Evolutionary conservation across 192 early-diverging fungal species (phyloP), one percentile per base, ranked within the genome.

Genomic region (Linnemannia hyalina): DNA sequence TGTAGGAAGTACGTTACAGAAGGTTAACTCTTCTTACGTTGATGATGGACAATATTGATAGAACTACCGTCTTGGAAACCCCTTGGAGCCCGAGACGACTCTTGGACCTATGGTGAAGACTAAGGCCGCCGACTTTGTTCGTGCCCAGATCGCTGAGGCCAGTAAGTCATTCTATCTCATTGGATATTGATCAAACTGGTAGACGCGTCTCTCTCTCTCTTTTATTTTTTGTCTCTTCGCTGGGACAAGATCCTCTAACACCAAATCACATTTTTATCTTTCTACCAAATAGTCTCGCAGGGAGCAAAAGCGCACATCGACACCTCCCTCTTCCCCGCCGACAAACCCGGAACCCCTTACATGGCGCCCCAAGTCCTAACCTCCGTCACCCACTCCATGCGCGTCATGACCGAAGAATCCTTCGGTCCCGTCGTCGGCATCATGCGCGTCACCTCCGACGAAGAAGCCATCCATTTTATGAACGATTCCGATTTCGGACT

Each of bases 361-460:
- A 90, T 97, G 73, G 93, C 92, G 0, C 96, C 96, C n/a, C 94
- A 96, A 69, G 88, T 96, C 15, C 88, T 97, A 16, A 91, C 93
- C 7, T 89, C 96, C 78, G 95, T 97, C 8, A 89, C 93, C 71
- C 96, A 96, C 75, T 46, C 70, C 15, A 96, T 96, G 95, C 88
- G 80, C 8, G 88, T 97, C 16, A 96, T 96, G 95, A 93, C 77
- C 8, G 95, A 97, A 74, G 96, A 97, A 79, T 94, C 94, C 16
- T 97, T 97, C 92, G 96, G 96, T 1, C 96, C 96, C 40, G 91
- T 96, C 41, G 90, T 96, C 75, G 94, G 93, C 18, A 93, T 97
- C 49, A 94, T 95, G 92, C 92, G 92, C 72, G 95, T 95, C n/a
- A 35, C 80, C 8, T 93, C 92, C 11, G 95, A 96, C 74, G 91